These are phyloP conservation scores for Vanilla planifolia DNA, from an alignment of 106 monocot genomes.

Conservation along the genomic window DNA sequence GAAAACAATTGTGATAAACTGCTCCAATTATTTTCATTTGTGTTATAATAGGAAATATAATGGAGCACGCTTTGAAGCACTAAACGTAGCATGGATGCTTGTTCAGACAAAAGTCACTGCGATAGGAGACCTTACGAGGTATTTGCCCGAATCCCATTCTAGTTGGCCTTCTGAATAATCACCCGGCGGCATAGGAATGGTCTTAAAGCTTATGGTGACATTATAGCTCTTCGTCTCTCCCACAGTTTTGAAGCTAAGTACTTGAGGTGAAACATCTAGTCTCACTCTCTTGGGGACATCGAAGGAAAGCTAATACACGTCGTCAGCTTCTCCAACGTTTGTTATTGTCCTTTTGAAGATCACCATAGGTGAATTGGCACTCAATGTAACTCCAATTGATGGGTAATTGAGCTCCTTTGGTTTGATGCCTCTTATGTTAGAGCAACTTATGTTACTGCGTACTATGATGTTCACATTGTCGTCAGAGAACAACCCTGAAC, in stretches of 20 bases:
- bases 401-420: background rate
- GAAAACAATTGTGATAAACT: too few relatives aligned
- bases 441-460: background rate
- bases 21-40: too few relatives aligned
- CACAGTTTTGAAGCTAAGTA: conserved; percentile 7
- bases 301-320: background rate
- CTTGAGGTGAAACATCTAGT: conserved; percentile 4
- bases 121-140: conserved; percentile 24
- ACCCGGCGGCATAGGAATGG: background rate
- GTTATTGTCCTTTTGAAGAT: conserved; percentile 16
- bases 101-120: conserved; percentile 6
- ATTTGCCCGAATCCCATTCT: conserved; percentile 15
- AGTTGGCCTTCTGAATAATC: conserved; percentile 6
- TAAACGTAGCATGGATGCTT: too few relatives aligned
- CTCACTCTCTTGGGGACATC: conserved; percentile 12
- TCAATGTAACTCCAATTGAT: background rate
- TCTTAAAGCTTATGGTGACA: background rate
- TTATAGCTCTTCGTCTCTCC: conserved; percentile 8
- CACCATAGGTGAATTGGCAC: background rate
- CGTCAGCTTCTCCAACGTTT: conserved; percentile 18
- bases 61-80: too few relatives aligned
- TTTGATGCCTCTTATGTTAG: too few relatives aligned
- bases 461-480: background rate
- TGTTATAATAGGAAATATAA: too few relatives aligned
- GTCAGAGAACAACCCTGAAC: background rate